A percentile compares a stretch with the other conserved stretches of the same genome.
Evolutionary conservation across 805 yeast genomes (phyloP).

Genomic region (Saccharomyces eubayanus): DNA sequence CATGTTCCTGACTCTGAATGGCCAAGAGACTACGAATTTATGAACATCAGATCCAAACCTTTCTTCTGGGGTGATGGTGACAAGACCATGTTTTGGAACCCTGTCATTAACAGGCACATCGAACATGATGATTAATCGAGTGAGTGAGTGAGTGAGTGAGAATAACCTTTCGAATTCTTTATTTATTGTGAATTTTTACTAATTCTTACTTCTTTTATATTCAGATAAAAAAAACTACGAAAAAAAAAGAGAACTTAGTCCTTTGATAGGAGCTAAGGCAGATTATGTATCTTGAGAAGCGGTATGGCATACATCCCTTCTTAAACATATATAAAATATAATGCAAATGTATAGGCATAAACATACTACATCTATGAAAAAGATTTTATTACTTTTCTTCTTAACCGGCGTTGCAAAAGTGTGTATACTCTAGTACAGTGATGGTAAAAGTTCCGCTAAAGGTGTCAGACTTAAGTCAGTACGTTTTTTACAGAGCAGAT

Average conservation of each 20-base stretch:
- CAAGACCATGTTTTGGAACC: slow-evolving; percentile 94
- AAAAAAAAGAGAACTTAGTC: background rate
- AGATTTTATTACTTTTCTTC: background rate
- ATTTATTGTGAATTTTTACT: background rate
- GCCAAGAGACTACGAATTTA: slow-evolving; percentile 86
- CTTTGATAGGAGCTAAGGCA: background rate
- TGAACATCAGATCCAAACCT: slow-evolving; percentile 78
- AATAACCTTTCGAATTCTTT: background rate
- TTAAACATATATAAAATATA: background rate
- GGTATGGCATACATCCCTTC: background rate
- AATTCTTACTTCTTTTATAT: background rate
- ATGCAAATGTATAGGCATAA: background rate
- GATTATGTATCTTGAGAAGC: background rate
- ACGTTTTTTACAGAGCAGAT: background rate
- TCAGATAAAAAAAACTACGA: background rate
- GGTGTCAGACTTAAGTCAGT: background rate
- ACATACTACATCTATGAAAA: background rate
- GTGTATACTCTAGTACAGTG: background rate
- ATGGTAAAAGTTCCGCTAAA: background rate
- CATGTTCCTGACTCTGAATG: slow-evolving; percentile 79
- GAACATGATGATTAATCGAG: slow-evolving; percentile 25
- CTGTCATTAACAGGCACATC: slow-evolving; percentile 81
- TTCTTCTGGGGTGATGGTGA: slow-evolving; percentile 99
- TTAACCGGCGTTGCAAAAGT: background rate
- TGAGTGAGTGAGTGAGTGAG: background rate